phyloP scores from a whole-genome alignment of 1,284 basidiomycete genomes.

The Ustilago cynodontis region DNA sequence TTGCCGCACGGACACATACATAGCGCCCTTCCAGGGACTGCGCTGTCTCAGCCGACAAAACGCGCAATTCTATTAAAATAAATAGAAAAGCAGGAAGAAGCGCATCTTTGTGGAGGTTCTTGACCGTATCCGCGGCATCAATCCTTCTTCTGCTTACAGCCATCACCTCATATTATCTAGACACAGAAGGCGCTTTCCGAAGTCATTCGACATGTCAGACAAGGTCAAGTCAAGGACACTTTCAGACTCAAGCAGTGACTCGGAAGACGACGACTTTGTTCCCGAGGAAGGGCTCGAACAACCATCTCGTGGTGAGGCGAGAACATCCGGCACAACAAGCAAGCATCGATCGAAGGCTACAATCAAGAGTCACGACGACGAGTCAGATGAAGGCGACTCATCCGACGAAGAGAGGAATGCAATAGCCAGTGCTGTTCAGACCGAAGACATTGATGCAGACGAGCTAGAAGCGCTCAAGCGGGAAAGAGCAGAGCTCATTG shows the following conservation, averaged over 20 bases:
- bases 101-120: slow-evolving; percentile 2
- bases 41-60: not conserved
- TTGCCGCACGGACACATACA: slow-evolving; percentile 4
- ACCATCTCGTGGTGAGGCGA: not conserved
- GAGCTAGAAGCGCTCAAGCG: slow-evolving; percentile 42
- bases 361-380: not conserved
- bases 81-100: not conserved
- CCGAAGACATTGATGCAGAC: slow-evolving; percentile 33
- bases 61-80: not conserved
- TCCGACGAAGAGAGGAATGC: slow-evolving; percentile 2
- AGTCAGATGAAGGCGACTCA: slow-evolving; percentile 15
- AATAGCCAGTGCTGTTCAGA: not conserved
- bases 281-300: slow-evolving; percentile 9
- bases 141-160: not conserved
- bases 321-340: not conserved
- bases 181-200: too few relatives aligned
- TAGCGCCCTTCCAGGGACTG: not conserved
- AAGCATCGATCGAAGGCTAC: not conserved
- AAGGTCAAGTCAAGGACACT: not conserved
- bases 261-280: slow-evolving; percentile 46
- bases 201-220: not conserved
- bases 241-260: slow-evolving; percentile 21
- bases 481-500: slow-evolving; percentile 32
- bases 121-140: not conserved
- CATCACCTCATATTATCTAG: too few relatives aligned